Evolutionary conservation across 2,329 filamentous ascomycete genomes (phyloP).

Genomic region (Hortaea sp.): DNA sequence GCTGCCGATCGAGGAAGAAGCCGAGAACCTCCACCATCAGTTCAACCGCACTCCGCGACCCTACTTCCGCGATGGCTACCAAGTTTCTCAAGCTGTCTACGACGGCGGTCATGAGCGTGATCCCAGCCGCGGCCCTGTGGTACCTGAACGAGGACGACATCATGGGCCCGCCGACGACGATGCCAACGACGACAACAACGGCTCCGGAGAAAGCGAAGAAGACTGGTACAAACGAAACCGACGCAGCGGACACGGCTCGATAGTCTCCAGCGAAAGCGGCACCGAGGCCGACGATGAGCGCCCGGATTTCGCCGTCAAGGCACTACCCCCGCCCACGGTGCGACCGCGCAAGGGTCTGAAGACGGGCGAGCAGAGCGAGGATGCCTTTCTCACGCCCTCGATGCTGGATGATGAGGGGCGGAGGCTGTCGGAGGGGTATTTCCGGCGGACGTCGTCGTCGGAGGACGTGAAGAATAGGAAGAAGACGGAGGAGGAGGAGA

Average conservation of each 20-base stretch:
- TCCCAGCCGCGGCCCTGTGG: conserved; percentile 7
- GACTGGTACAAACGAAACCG: conserved; percentile 8
- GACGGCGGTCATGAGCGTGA: conserved; percentile 7
- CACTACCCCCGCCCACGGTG: conserved; percentile 67
- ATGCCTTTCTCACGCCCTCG: conserved; percentile 37
- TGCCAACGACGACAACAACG: not conserved
- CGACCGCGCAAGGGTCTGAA: conserved; percentile 69
- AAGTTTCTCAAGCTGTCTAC: conserved; percentile 12
- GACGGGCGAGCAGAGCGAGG: conserved; percentile 34
- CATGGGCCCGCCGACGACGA: not conserved
- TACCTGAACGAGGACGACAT: conserved; percentile 11
- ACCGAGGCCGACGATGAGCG: conserved; percentile 94
- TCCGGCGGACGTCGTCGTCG: conserved; percentile 13
- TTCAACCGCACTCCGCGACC: conserved; percentile 20
- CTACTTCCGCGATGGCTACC: conserved; percentile 17
- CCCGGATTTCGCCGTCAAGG: conserved; percentile 54
- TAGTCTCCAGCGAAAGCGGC: conserved; percentile 72
- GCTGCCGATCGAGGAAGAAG: conserved; percentile 8
- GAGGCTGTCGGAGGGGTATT: conserved; percentile 28
- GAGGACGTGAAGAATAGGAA: conserved; percentile 3
- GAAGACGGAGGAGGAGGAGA: conserved; percentile 24
- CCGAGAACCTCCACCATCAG: conserved; percentile 6
- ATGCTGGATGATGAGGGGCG: conserved; percentile 38
- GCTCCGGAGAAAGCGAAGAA: not conserved
- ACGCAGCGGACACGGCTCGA: conserved; percentile 29